Evolutionary conservation across 495 filamentous ascomycete species (phyloP).

Genomic region (Copromyces sp.): DNA sequence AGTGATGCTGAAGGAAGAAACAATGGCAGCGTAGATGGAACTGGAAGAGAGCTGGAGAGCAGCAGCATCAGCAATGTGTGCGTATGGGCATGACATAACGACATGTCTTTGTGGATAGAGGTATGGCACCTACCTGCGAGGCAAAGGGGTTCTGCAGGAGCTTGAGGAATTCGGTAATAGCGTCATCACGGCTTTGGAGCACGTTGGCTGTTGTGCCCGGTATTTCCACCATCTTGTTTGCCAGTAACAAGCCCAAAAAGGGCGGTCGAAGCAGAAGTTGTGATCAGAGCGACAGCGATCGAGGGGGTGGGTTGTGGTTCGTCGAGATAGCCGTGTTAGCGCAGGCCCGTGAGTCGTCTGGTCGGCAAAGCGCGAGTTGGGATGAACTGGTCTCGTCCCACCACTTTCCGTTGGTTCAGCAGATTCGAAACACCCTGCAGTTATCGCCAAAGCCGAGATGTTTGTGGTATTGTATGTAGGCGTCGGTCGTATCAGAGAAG

Average conservation of each 20-base stretch:
- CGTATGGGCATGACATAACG: neutral
- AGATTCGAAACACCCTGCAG: neutral
- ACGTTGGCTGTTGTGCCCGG: constrained; percentile 12
- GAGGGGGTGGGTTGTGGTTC: neutral
- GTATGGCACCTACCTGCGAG: constrained; percentile 26
- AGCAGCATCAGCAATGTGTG: neutral
- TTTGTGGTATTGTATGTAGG: neutral
- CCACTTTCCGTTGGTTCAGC: neutral
- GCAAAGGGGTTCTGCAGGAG: constrained; percentile 41
- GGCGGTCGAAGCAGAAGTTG: constrained; percentile 2
- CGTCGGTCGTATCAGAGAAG: neutral
- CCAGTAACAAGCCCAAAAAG: constrained; percentile 2
- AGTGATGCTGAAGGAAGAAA: constrained; percentile 67
- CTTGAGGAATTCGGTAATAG: constrained; percentile 27
- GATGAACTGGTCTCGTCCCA: neutral
- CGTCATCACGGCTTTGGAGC: constrained; percentile 13
- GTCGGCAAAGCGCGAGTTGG: neutral
- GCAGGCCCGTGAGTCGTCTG: neutral
- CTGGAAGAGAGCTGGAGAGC: constrained; percentile 21
- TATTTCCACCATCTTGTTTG: constrained; percentile 14
- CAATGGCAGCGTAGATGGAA: constrained; percentile 68
- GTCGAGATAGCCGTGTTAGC: neutral
- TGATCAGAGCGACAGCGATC: constrained; percentile 3
- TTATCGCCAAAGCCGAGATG: neutral
- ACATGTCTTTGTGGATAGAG: neutral